These are phyloP conservation scores for Sporothrix sp. DNA, from an alignment of 2,329 filamentous ascomycete species.

Conservation along the genomic window DNA sequence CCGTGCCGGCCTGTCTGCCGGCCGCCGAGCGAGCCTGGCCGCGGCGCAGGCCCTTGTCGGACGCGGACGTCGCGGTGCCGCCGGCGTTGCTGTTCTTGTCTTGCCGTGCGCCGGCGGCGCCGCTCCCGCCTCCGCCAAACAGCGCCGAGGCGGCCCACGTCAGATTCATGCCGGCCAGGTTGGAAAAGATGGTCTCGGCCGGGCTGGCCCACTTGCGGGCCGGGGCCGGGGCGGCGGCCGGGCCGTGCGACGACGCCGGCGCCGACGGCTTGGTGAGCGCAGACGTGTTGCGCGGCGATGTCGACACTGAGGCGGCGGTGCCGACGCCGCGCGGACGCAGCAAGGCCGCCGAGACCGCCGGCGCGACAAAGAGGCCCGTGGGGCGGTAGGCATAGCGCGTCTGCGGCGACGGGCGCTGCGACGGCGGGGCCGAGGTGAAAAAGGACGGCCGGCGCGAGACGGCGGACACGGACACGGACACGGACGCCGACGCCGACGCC, in stretches of 20 bases:
- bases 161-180: conserved; percentile 43
- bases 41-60: conserved; percentile 42
- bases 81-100: too few species aligned
- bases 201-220: conserved; percentile 48
- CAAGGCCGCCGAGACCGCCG: too few species aligned
- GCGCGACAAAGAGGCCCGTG: too few species aligned
- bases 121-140: conserved; percentile 18
- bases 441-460: conserved; percentile 9
- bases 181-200: conserved; percentile 49
- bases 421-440: neutral
- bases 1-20: conserved; percentile 27
- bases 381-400: neutral
- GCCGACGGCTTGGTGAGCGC: conserved; percentile 8
- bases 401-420: conserved; percentile 11
- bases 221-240: neutral
- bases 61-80: conserved; percentile 41
- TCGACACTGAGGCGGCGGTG: conserved; percentile 12
- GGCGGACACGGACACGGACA: neutral
- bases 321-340: too few species aligned
- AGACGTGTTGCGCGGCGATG: conserved; percentile 9
- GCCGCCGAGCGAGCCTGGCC: conserved; percentile 27
- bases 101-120: conserved; percentile 22
- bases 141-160: conserved; percentile 41
- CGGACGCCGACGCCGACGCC: neutral
- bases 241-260: conserved; percentile 31